Base-by-base conservation (phyloP, 208 protist species). In the Leishmania tropica region DNA sequence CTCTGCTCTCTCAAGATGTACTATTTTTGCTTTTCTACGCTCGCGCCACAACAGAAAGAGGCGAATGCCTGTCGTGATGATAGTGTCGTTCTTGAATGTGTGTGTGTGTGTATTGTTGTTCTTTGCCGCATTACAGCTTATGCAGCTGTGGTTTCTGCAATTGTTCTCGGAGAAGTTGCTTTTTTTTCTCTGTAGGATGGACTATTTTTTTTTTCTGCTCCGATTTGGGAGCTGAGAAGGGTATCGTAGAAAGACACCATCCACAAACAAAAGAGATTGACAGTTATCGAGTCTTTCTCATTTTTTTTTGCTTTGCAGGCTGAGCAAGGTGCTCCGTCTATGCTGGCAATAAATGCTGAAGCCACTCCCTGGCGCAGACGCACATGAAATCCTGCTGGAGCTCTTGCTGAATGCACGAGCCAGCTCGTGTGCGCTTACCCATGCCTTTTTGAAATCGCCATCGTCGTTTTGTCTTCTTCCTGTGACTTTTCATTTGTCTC, bases 151-250 rank as follows among this genome's bases (percentile, higher is more conserved):
- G 15, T 31, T 24, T 6, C 51, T 35, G 40, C 31, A 72, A 47
- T 15, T 47, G 37, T n/a, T 47, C 37, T n/a, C 21, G 10, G 40
- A 15, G 21, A 47, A 42, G 37, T 53, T n/a, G n/a, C n/a, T 31
- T 40, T 31, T 47, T 28, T 40, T 7, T 24, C 28, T 40, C 4
- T 51, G 40, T 53, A 37, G 15, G 68, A 19, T 45, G 1, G 31
- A 42, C 28, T 31, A 1, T 31, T 74, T 53, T 78, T 80, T 78
- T 82, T 67, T 79, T 56, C 65, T 75, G 45, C 45, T 53, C 31
- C 21, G 24, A 31, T 74, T 31, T 11, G 37, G 7, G 40, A 74
- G 28, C 2, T 1, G 28, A 74, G 37, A 37, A 11, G 28, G 2
- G 37, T 53, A 48, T 11, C 24, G 42, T 74, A 11, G 42, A 53